Conservation (phyloP, 345 rosid genomes). For the Psidium guajava region DNA sequence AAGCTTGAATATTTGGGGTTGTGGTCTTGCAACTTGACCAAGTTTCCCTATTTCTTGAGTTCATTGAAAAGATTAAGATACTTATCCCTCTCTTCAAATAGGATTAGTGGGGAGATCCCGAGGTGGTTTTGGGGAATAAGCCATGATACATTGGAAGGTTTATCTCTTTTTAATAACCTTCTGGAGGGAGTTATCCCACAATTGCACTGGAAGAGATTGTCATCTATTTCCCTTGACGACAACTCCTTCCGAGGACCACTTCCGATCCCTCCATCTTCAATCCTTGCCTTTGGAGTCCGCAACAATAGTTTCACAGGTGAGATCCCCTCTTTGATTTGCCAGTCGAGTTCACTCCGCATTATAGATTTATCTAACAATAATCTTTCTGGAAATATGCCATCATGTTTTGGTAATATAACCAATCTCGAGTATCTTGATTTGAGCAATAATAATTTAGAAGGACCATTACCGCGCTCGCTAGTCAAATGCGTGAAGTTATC, state of each 20-base stretch:
- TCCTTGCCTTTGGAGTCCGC: accelerated
- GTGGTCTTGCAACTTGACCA: too few species aligned
- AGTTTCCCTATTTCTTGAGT: too few species aligned
- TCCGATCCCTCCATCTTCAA: not conserved
- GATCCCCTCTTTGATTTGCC: not conserved
- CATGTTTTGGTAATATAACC: not conserved
- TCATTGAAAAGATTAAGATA: too few species aligned
- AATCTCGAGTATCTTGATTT: accelerated
- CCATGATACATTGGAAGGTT: accelerated
- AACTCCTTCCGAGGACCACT: not conserved
- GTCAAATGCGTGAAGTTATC: not conserved
- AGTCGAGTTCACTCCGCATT: accelerated
- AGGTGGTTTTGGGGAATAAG: not conserved
- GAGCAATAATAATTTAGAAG: not conserved
- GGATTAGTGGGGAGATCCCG: too few species aligned
- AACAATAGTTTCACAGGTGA: not conserved
- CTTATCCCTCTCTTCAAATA: too few species aligned
- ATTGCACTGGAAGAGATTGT: not conserved
- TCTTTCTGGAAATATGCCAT: not conserved
- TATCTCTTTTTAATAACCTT: accelerated
- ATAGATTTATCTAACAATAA: not conserved
- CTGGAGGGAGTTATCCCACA: not conserved
- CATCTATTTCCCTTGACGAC: accelerated
- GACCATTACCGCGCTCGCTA: not conserved
- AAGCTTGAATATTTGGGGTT: too few species aligned